phyloP scores from a whole-genome alignment of 371 early-diverging fungal genomes.

The Rhizoclosmatium hyalinum region DNA sequence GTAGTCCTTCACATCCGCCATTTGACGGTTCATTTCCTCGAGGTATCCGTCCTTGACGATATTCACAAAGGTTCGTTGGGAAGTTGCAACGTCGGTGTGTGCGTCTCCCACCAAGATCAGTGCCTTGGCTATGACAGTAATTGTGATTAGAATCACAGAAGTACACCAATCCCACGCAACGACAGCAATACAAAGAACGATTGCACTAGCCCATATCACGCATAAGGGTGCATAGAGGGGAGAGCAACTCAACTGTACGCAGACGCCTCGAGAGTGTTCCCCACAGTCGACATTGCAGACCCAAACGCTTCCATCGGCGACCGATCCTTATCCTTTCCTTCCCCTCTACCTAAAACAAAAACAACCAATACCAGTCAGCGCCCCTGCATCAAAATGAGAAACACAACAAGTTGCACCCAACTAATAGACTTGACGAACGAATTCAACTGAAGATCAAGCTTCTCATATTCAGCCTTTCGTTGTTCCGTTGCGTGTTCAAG shows the following conservation, averaged over 20 bases:
- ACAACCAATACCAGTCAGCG: background rate
- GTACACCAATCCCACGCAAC: constrained; percentile 33
- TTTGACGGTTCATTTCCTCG: constrained; percentile 51
- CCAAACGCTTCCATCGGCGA: constrained; percentile 31
- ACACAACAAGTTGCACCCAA: constrained; percentile 18
- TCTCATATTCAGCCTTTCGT: constrained; percentile 45
- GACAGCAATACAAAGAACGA: background rate
- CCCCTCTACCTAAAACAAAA: constrained; percentile 31
- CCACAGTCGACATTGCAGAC: constrained; percentile 24
- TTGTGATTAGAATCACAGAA: background rate
- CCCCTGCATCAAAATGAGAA: background rate
- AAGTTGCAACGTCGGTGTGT: constrained; percentile 66
- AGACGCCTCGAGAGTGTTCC: constrained; percentile 22
- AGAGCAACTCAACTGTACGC: constrained; percentile 14
- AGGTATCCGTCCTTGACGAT: constrained; percentile 31
- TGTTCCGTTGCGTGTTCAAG: constrained; percentile 52
- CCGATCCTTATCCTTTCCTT: constrained; percentile 27
- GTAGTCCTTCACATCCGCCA: constrained; percentile 72
- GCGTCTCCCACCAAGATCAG: constrained; percentile 68
- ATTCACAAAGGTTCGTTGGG: constrained; percentile 64
- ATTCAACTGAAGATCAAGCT: constrained; percentile 40
- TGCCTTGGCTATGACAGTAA: constrained; percentile 19
- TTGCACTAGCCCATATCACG: background rate
- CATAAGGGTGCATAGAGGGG: constrained; percentile 28
- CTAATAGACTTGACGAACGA: constrained; percentile 44